phyloP scores from a whole-genome alignment of 2,329 filamentous ascomycete species.

The Phialemoniopsis sp. region DNA sequence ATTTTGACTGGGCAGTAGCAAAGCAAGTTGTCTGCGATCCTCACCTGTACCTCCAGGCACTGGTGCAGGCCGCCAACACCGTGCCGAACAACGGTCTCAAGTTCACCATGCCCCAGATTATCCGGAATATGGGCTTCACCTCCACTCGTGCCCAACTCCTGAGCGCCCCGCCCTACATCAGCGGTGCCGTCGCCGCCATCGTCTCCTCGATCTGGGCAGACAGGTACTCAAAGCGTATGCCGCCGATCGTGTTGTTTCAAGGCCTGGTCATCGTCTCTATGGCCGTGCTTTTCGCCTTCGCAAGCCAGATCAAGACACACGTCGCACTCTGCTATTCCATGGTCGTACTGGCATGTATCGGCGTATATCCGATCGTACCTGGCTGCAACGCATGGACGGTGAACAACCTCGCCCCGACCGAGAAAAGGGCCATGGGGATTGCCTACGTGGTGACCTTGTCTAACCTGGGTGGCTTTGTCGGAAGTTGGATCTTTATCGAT shows the following conservation, averaged over 20 bases:
- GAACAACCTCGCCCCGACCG: constrained; percentile 2
- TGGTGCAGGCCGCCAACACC: no score
- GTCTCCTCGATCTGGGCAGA: constrained; percentile 16
- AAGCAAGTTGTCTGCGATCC: no score
- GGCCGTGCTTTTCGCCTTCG: constrained; percentile 18
- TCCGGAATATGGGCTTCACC: constrained; percentile 31
- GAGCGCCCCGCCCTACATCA: no score
- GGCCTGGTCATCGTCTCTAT: constrained; percentile 19
- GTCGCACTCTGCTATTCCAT: not conserved
- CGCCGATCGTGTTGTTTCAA: not conserved
- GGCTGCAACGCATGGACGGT: constrained; percentile 1
- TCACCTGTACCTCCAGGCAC: no score
- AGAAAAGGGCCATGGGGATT: no score
- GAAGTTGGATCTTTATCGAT: no score
- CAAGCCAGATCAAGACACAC: not conserved
- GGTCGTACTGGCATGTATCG: constrained; percentile 1
- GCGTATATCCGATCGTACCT: constrained; percentile 3
- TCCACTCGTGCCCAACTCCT: no score
- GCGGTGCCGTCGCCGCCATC: constrained; percentile 20
- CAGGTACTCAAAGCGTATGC: not conserved
- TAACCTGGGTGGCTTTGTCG: no score
- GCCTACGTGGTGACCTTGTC: no score
- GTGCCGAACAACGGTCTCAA: constrained; percentile 22
- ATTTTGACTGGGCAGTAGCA: no score
- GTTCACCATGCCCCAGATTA: constrained; percentile 37